Evolutionary conservation across 176 grass and related monocot genomes (phyloP), one percentile per base, ranked within the genome.

Genomic region (Bonia amplexicaulis): DNA sequence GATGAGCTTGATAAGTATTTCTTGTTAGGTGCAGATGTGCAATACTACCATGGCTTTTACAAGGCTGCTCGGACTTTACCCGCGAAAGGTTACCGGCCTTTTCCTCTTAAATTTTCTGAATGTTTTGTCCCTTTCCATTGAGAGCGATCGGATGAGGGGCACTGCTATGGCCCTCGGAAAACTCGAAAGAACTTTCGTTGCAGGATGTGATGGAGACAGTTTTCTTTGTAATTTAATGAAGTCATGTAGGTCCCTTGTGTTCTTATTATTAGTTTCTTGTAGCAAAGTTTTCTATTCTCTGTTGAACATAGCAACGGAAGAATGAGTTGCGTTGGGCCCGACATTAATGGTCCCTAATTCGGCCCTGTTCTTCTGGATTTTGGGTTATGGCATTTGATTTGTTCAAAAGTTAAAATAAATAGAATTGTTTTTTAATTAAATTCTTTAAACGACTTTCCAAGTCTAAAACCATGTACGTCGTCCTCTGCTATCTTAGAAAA

Each of bases 321-420:
- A 66, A 71, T 37, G 53, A 17, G 19, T 45, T 79, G 81, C 10
- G 45, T 73, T 79, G 40, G 63, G 57, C 13, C 66, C 84, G 25
- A 79, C 25, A 3, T 33, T 33, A 33, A 3, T 33, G 31, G 31
- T 33, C 31, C 31, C 31, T 33, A 33, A 33, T 33, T 33, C 31
- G 3, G 2, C 31, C 31, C 31, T 33, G 31, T 33, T 3, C 2
- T 33, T 33, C 31, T 33, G 0, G 31, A 33, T 33, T 33, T 33
- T 33, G 31, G 0, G 31, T 0, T 3, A 33, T 33, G 3, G 3
- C 31, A 3, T 33, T 33, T 3, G 31, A 33, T 33, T 33, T 33
- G 3, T 3, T 1, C 0, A 3, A 33, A 33, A 33, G 31, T 33
- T 33, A 33, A 33, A 33, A 33, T 33, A 33, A 33, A 33, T 33